Evolutionary conservation across 164 flowering plant genomes (phyloP).

Genomic region (Houttuynia cordata): DNA sequence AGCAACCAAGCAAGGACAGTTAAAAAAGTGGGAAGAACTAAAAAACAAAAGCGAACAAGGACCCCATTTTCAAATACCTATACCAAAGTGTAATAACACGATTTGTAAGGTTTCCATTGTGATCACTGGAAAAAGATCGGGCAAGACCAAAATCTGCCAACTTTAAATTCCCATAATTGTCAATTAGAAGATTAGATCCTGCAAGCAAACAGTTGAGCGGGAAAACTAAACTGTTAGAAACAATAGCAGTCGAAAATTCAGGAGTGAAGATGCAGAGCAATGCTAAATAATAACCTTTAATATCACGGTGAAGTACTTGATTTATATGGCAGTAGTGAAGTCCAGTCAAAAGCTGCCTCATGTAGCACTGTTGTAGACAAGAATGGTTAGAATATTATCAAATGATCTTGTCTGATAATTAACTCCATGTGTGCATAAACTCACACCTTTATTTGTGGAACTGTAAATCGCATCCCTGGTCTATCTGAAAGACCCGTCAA

Average conservation of each 20-base stretch:
- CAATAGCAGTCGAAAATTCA: background rate
- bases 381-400: background rate
- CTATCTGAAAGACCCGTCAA: constrained; percentile 89
- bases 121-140: constrained; percentile 63
- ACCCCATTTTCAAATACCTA: constrained; percentile 33
- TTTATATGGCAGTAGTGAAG: constrained; percentile 90
- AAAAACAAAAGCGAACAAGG: background rate
- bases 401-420: too few species aligned
- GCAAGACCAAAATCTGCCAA: constrained; percentile 99
- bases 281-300: constrained; percentile 49
- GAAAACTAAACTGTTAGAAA: background rate
- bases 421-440: background rate
- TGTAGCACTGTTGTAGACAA: constrained; percentile 54
- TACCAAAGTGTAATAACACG: constrained; percentile 95
- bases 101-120: constrained; percentile 75
- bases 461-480: constrained; percentile 81
- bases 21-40: background rate
- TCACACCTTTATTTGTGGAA: constrained; percentile 86
- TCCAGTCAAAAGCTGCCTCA: constrained; percentile 90
- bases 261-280: background rate
- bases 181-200: constrained; percentile 96
- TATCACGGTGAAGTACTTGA: constrained; percentile 95
- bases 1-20: background rate
- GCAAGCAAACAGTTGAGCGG: constrained; percentile 10
- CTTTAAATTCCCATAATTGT: constrained; percentile 87